Evolutionary conservation across 768 basidiomycete genomes (phyloP).

Genomic region (Boletus rex-veris): DNA sequence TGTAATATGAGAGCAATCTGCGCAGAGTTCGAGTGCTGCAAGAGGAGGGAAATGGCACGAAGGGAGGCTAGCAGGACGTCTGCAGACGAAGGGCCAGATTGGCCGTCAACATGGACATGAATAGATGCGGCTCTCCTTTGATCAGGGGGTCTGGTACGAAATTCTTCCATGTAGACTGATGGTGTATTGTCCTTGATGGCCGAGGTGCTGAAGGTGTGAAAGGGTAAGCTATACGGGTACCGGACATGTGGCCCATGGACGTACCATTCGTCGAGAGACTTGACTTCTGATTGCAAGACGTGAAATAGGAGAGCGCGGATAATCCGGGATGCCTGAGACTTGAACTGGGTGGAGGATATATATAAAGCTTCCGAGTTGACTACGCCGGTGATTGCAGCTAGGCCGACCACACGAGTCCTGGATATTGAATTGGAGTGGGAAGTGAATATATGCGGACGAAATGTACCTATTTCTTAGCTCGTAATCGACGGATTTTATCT

Average conservation of each 20-base stretch:
- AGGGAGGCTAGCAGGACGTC: constrained; percentile 78
- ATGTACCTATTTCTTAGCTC: constrained; percentile 73
- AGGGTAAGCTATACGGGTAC: background rate
- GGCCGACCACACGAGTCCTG: constrained; percentile 81
- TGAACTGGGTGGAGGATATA: constrained; percentile 67
- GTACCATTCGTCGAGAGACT: constrained; percentile 66
- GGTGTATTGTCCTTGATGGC: constrained; percentile 65
- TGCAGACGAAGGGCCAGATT: constrained; percentile 69
- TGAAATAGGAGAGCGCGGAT: constrained; percentile 69
- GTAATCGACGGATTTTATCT: constrained; percentile 49
- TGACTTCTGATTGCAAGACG: constrained; percentile 58
- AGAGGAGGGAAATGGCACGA: constrained; percentile 64
- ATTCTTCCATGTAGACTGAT: constrained; percentile 81
- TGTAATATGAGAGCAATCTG: constrained; percentile 75
- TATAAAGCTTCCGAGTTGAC: constrained; percentile 84
- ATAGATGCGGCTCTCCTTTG: constrained; percentile 88
- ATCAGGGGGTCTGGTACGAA: constrained; percentile 70
- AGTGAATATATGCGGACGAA: background rate
- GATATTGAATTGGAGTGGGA: background rate
- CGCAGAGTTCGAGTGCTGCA: constrained; percentile 70
- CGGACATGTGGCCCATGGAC: background rate
- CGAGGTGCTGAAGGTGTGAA: constrained; percentile 41
- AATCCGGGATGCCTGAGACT: constrained; percentile 65
- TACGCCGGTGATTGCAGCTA: constrained; percentile 78
- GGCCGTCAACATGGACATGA: constrained; percentile 84